phyloP scores from a whole-genome alignment of 371 early-diverging fungal species.

The Racocetra persica region DNA sequence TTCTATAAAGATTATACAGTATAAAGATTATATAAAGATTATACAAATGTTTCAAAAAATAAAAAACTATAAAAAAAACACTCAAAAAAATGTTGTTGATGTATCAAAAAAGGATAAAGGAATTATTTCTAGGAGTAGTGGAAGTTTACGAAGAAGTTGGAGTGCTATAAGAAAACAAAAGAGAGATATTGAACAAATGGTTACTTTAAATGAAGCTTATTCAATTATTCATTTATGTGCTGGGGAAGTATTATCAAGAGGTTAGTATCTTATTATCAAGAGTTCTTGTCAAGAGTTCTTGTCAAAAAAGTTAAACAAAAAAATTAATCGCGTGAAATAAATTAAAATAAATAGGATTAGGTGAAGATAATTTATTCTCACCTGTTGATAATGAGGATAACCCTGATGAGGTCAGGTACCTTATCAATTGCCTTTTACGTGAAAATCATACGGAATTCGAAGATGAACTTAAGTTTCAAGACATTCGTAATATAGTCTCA shows the following conservation, averaged over 20 bases:
- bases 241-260: constrained; percentile 29
- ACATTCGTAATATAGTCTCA: constrained; percentile 38
- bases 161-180: background rate
- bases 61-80: no score
- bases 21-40: no score
- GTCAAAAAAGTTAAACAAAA: no score
- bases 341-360: constrained; percentile 17
- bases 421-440: constrained; percentile 35
- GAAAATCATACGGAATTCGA: constrained; percentile 29
- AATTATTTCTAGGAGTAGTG: background rate
- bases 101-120: no score
- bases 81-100: no score
- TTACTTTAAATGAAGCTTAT: constrained; percentile 24
- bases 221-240: constrained; percentile 33
- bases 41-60: no score
- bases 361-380: constrained; percentile 35
- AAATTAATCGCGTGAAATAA: background rate
- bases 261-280: background rate
- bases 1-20: no score
- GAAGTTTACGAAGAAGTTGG: background rate
- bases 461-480: constrained; percentile 30
- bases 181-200: constrained; percentile 32
- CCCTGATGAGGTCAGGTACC: constrained; percentile 33
- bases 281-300: background rate
- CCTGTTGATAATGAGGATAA: constrained; percentile 25